Evolutionary conservation across 805 yeast genomes (phyloP).

Genomic region (Jamesozyma spencerorum): DNA sequence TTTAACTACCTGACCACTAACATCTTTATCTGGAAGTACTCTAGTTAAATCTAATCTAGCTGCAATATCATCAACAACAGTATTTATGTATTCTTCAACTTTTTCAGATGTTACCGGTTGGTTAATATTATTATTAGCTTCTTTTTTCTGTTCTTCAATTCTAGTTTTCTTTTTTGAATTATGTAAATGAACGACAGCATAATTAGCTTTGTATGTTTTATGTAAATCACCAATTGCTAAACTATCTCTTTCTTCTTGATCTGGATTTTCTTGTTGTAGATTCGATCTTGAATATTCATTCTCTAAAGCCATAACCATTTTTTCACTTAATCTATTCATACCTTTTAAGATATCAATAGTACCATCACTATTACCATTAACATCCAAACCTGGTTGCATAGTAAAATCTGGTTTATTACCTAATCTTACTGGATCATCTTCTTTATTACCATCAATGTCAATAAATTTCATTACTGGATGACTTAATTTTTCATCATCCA

Average conservation of each 20-base stretch:
- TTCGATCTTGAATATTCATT: conserved; percentile 34
- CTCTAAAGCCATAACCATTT: conserved; percentile 57
- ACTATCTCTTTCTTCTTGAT: conserved; percentile 35
- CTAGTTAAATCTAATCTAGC: conserved; percentile 24
- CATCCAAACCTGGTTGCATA: conserved; percentile 51
- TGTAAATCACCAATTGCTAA: conserved; percentile 45
- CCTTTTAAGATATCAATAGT: conserved; percentile 70
- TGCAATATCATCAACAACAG: conserved; percentile 13
- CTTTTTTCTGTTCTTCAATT: conserved; percentile 3
- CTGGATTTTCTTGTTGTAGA: conserved; percentile 31
- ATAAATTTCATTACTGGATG: conserved; percentile 57
- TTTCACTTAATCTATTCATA: conserved; percentile 79
- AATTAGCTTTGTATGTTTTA: conserved; percentile 39
- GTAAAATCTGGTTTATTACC: conserved; percentile 87
- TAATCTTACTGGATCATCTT: conserved; percentile 62
- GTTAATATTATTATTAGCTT: conserved; percentile 8
- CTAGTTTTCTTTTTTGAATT: background rate
- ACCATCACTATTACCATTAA: conserved; percentile 47
- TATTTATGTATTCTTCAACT: conserved; percentile 13
- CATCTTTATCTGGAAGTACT: conserved; percentile 15
- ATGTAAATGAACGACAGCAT: conserved; percentile 39
- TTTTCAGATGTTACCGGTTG: background rate
- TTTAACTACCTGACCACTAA: conserved; percentile 30
- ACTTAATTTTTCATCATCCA: conserved; percentile 34
- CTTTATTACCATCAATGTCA: conserved; percentile 72